Evolutionary conservation across 179 eudicot species (phyloP).

Genomic region (Dionaea muscipula): DNA sequence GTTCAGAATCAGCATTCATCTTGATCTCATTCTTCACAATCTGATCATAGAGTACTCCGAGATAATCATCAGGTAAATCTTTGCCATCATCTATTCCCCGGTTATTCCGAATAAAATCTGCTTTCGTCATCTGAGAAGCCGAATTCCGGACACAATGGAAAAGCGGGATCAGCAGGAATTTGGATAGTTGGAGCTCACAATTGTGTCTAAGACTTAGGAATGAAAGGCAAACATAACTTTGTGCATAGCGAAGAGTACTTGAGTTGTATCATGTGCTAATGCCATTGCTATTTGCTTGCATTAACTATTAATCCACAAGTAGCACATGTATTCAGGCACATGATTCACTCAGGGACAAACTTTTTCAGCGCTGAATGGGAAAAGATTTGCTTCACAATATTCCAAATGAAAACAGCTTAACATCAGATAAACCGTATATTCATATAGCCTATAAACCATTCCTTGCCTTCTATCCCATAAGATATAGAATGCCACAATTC

Average conservation of each 20-base stretch:
- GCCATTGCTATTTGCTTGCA: too few species aligned
- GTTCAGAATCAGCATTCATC: conserved; percentile 85
- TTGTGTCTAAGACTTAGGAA: too few species aligned
- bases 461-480: too few species aligned
- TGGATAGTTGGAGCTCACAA: background rate
- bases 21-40: conserved; percentile 90
- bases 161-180: background rate
- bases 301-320: background rate
- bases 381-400: background rate
- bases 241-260: too few species aligned
- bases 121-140: conserved; percentile 69
- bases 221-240: too few species aligned
- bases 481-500: too few species aligned
- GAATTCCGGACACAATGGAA: conserved; percentile 9
- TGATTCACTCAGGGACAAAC: background rate
- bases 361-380: background rate
- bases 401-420: background rate
- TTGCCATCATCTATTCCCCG: conserved; percentile 96
- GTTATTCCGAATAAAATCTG: conserved; percentile 90
- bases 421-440: background rate
- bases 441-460: too few species aligned
- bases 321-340: background rate
- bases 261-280: too few species aligned
- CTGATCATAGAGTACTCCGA: conserved; percentile 81
- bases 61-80: conserved; percentile 84